Evolutionary conservation across 2,329 filamentous ascomycete genomes (phyloP), one percentile per base, ranked within the genome.

Genomic region (Stylonectria norvegica): DNA sequence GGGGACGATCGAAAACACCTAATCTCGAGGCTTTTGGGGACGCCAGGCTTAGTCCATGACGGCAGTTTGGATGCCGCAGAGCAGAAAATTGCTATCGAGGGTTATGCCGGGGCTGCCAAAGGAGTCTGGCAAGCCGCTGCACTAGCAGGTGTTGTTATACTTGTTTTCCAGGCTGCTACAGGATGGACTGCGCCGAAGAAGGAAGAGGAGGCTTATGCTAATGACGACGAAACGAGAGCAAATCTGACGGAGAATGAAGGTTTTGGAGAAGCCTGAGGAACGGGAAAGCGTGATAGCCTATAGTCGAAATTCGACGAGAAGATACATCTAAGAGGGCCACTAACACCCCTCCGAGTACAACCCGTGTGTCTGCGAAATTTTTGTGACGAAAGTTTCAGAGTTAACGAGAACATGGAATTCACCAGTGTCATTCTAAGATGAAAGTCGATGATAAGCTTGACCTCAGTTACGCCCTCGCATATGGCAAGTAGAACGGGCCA

Each of bases 161-260:
- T 76, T 31, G 30, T 68, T 2, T 39, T 76, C 22, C 75, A 79
- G 60, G 70, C 71, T 1, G 64, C 63, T 6, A 73, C 75, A 7
- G 76, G 76, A 3, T 76, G 73, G 73, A 63, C 58, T n/a, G 66
- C 62, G 2, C 68, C 71, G 42, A 55, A 76, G 74, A 64, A 76
- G 73, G 65, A 84, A 68, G 62, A 80, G 55, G 56, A 61, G 38
- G 65, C 64, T 34, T 59, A 59, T 23, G 52, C 53, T n/a, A 59
- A 59, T 33, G 63, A 65, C 36, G 64, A 62, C 20, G 52, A 44
- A 16, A 54, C 53, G 14, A 50, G 55, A 39, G 55, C 47, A 8
- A 40, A 41, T 16, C 27, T 57, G 14, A 40, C 55, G n/a, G 58
- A 61, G 38, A 53, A 54, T 20, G 61, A 65, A 34, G 57, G 58